Evolutionary conservation across 768 basidiomycete genomes (phyloP), one percentile per base, ranked within the genome.

Genomic region (Cubamyces lactineus): DNA sequence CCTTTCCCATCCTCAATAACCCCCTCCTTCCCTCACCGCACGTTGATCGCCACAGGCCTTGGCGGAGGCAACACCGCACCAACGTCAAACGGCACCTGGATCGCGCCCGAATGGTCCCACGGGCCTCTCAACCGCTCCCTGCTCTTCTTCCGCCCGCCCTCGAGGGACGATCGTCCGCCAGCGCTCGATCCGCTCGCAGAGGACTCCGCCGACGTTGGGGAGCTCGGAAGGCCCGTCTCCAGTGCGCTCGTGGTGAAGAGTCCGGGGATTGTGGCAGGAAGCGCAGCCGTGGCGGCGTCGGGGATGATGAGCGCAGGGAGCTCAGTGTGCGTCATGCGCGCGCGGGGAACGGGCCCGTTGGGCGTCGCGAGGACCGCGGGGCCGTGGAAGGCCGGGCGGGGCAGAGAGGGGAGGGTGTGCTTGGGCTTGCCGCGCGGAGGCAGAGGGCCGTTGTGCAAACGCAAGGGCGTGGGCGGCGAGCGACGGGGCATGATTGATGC

Each of bases 361-460:
- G 30, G 23, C 26, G 40, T 46, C 16, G 49, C 43, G 23, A 49
- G 9, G 1, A 41, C 19, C 13, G 51, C 48, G 15, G 70, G 56
- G 2, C 70, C 72, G 48, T 70, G 51, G 66, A 78, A 75, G 5
- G 73, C 71, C 0, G 87, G 87, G 41, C 77, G 76, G 12, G 90
- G 90, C 26, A 86, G 23, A n/a, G 84, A 82, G 13, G 91, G 91
- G 65, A 91, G 77, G 15, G 77, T 81, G 73, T 91, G 87, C 69
- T 82, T 88, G 21, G 87, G 82, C 47, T 77, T 65, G 53, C 82
- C 82, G 64, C 87, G 81, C n/a, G 82, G 71, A 2, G 88, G 87
- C 26, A 83, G 79, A 5, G 88, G 88, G 15, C 88, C 89, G 40
- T 77, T 73, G 59, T 81, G 74, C 59, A 91, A 82, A 50, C 78